Percentiles rank a stretch among this genome's conserved stretches.
Evolutionary conservation across 116 monocot genomes (phyloP).

Genomic region (Trichopus zeylanicus): DNA sequence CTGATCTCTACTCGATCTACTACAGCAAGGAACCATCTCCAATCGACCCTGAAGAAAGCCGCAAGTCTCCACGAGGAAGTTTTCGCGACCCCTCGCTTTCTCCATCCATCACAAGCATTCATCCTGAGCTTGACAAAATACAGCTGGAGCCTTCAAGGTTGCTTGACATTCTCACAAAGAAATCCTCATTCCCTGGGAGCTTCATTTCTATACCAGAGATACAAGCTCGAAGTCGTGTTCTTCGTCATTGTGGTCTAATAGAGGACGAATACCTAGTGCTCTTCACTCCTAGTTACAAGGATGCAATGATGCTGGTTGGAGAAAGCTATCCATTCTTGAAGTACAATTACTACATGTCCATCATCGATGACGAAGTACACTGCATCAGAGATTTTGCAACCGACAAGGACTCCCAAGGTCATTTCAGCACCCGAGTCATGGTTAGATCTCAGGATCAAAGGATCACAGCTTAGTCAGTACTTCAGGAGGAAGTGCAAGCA

Average conservation of each 20-base stretch:
- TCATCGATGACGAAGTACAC: constrained; percentile 26
- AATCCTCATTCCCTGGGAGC: constrained; percentile 42
- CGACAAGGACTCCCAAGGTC: constrained; percentile 48
- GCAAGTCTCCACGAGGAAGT: constrained; percentile 17
- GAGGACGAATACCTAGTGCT: constrained; percentile 48
- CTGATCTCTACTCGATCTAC: constrained; percentile 28
- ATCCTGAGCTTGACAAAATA: constrained; percentile 27
- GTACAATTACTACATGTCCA: constrained; percentile 38
- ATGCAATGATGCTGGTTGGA: constrained; percentile 49
- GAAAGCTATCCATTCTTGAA: constrained; percentile 65
- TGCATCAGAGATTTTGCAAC: constrained; percentile 40
- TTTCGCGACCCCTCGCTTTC: constrained; percentile 2
- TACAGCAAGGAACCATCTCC: not conserved
- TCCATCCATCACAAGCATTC: constrained; percentile 11
- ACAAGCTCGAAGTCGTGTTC: constrained; percentile 39
- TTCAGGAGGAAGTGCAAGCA: too few species aligned
- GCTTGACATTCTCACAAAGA: constrained; percentile 51
- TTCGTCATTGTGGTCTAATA: constrained; percentile 38
- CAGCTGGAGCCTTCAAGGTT: constrained; percentile 43
- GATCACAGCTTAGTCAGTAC: constrained; percentile 53
- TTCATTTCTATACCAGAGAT: constrained; percentile 54
- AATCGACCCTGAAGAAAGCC: not conserved
- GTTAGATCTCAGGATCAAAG: constrained; percentile 59
- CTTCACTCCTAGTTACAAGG: constrained; percentile 27
- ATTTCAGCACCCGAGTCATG: constrained; percentile 39